These are phyloP conservation scores for Magnusiomyces sp. DNA, from an alignment of 1,139 yeast genomes.

Conservation along the genomic window DNA sequence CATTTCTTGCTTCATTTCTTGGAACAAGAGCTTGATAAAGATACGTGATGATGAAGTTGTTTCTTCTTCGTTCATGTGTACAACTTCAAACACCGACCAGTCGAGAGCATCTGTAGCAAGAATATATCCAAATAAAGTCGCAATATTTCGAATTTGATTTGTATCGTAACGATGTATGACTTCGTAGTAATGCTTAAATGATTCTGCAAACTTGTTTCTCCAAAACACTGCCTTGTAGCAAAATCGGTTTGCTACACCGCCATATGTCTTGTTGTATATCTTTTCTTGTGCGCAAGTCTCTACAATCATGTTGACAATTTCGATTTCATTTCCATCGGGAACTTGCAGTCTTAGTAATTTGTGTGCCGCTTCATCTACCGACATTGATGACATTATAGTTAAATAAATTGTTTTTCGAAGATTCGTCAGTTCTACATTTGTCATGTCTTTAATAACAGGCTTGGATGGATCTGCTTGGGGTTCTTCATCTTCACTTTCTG, in stretches of 20 bases:
- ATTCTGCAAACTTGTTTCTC: conserved; percentile 44
- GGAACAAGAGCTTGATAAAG: conserved; percentile 70
- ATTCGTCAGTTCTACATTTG: conserved; percentile 53
- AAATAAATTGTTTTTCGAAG: conserved; percentile 70
- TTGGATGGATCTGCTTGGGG: conserved; percentile 16
- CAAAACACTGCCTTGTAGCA: conserved; percentile 45
- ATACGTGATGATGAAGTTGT: conserved; percentile 79
- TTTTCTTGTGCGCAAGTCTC: conserved; percentile 84
- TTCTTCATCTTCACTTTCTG: conserved; percentile 18
- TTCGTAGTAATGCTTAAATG: conserved; percentile 51
- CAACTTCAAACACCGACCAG: conserved; percentile 47
- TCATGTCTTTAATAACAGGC: conserved; percentile 49
- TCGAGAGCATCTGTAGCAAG: conserved; percentile 62
- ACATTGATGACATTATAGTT: conserved; percentile 85
- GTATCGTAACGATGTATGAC: conserved; percentile 62
- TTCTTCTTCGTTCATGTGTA: conserved; percentile 58
- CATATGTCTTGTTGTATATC: conserved; percentile 79
- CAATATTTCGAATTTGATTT: conserved; percentile 67
- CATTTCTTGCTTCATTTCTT: conserved; percentile 70
- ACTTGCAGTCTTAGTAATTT: conserved; percentile 46
- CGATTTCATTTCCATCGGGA: conserved; percentile 28
- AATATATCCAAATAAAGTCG: conserved; percentile 80
- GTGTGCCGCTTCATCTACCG: conserved; percentile 90
- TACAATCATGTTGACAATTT: conserved; percentile 65
- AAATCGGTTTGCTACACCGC: conserved; percentile 66